These are phyloP conservation scores for Actinomucor elegans DNA, from an alignment of 371 early-diverging fungal species.

Conservation along the genomic window DNA sequence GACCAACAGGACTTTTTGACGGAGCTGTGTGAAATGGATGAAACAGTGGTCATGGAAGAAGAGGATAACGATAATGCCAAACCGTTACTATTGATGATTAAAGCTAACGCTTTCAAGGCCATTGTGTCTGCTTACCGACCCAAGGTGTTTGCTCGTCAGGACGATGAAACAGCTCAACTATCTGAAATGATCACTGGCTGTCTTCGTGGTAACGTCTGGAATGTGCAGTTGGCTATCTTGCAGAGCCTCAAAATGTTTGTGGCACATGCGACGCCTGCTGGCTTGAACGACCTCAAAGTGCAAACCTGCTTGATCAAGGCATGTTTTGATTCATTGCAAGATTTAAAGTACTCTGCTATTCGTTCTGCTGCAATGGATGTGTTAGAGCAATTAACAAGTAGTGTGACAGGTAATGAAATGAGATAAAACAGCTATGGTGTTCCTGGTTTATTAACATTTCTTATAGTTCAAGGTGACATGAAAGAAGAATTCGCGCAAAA, in stretches of 20 bases:
- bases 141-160: conserved; percentile 36
- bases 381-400: conserved; percentile 16
- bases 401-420: conserved; percentile 19
- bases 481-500: conserved; percentile 6
- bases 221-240: conserved; percentile 64
- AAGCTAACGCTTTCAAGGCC: conserved; percentile 71
- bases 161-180: conserved; percentile 23
- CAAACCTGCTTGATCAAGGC: conserved; percentile 9
- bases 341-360: conserved; percentile 50
- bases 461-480: conserved; percentile 14
- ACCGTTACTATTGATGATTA: conserved; percentile 65
- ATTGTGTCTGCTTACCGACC: conserved; percentile 61
- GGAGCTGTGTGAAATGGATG: conserved; percentile 56
- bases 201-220: conserved; percentile 69
- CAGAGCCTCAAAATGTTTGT: conserved; percentile 59
- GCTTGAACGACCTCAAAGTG: neutral
- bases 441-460: neutral
- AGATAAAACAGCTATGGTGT: neutral
- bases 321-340: conserved; percentile 23
- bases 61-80: conserved; percentile 68
- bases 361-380: conserved; percentile 43
- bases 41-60: conserved; percentile 54
- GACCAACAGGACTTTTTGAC: conserved; percentile 60
- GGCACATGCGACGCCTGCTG: conserved; percentile 12
- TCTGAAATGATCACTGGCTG: conserved; percentile 39